Evolutionary conservation across 768 basidiomycete genomes (phyloP).

Genomic region (Auricularia cornea): DNA sequence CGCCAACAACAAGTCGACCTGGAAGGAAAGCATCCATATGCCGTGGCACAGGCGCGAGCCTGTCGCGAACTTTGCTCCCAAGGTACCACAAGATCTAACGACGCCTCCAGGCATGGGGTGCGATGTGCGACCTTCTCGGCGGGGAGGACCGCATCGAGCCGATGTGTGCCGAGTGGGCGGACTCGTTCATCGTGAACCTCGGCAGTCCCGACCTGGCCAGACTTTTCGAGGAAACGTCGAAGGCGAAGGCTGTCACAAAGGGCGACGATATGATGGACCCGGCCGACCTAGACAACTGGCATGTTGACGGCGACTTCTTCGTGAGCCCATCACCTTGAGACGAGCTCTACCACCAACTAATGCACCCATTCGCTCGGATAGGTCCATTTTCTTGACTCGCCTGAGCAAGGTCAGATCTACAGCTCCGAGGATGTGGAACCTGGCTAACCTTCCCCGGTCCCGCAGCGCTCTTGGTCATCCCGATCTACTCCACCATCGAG

Average conservation of each 20-base stretch:
- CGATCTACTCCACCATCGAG: conserved; percentile 49
- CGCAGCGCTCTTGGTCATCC: conserved; percentile 46
- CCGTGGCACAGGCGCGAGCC: conserved; percentile 40
- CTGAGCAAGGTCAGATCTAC: conserved; percentile 39
- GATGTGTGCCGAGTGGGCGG: conserved; percentile 40
- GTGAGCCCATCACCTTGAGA: background rate
- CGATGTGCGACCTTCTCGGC: conserved; percentile 54
- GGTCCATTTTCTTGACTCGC: conserved; percentile 46
- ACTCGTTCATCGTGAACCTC: conserved; percentile 57
- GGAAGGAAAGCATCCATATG: conserved; percentile 41
- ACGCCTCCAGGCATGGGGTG: conserved; percentile 42
- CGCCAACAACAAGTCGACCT: conserved; percentile 46
- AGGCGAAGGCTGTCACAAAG: background rate
- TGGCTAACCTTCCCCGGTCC: too few species aligned
- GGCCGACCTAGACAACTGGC: conserved; percentile 51
- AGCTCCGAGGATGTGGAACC: too few species aligned
- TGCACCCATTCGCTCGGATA: conserved; percentile 1
- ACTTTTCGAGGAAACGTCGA: background rate
- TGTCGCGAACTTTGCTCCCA: conserved; percentile 45
- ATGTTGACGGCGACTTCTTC: conserved; percentile 23
- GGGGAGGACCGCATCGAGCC: conserved; percentile 50
- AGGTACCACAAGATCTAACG: conserved; percentile 24
- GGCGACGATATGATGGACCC: conserved; percentile 22
- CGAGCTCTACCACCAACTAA: background rate
- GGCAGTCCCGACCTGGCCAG: conserved; percentile 33